Evolutionary conservation across 768 basidiomycete species (phyloP), one percentile per base, ranked within the genome.

Genomic region (Podaxis rugospora): DNA sequence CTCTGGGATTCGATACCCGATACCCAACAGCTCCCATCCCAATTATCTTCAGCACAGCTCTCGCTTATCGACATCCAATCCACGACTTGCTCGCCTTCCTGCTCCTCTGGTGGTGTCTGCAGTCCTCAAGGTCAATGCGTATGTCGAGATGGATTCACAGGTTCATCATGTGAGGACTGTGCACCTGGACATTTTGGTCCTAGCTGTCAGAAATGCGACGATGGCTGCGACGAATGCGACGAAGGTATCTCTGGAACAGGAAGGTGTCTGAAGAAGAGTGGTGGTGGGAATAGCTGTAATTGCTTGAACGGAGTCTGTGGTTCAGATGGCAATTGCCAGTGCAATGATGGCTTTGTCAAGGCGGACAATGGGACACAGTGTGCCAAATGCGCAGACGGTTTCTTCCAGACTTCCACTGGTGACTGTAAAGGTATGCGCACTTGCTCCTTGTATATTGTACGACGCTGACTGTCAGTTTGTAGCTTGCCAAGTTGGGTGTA

Each of bases 1-100:
- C 70, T 95, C 28, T 95, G 92, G 90, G 85, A 91, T 64, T 83
- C 89, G 10, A 74, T 94, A 49, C 86, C 92, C 2, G 90, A 94
- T 66, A 69, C 88, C 13, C 72, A 80, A 2, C 86, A 93, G 68
- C 78, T 93, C 21, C 88, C 89, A 1, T 69, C 74, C 35, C 72
- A 79, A 2, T 78, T 78, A 16, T 76, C 83, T 0, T 46, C 42
- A 5, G 52, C 52, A 5, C 52, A 61, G 25, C 75, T 92, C 21
- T 76, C 81, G 2, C 76, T 93, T 36, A 71, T 87, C 46, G 86
- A 87, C 67, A 80, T 94, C 61, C 84, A 92, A 69, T 92, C 89
- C 0, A 76, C 84, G 1, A 78, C 86, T 0, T 94, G 92, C 66
- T 81, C 87, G 0, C 87, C 89, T 0, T 74, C 85, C 3, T 94